phyloP scores from a whole-genome alignment of 2,329 filamentous ascomycete genomes.

The Aspergillus fructus region DNA sequence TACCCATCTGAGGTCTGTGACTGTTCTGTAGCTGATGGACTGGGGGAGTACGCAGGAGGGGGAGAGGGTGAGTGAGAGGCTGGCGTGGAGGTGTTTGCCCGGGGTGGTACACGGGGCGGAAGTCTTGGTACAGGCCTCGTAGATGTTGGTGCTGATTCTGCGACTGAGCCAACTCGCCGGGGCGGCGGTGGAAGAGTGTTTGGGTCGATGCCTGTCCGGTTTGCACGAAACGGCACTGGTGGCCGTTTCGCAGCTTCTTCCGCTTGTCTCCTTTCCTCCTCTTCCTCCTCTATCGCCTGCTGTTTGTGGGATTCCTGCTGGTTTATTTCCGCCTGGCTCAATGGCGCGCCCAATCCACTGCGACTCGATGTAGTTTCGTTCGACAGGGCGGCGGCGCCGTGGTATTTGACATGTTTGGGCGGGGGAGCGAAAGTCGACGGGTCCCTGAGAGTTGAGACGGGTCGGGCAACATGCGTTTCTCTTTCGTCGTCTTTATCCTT shows the following conservation, averaged over 20 bases:
- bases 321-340: slow-evolving; percentile 40
- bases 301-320: slow-evolving; percentile 28
- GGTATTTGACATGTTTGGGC: slow-evolving; percentile 63
- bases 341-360: slow-evolving; percentile 44
- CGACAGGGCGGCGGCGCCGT: slow-evolving; percentile 45
- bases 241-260: slow-evolving; percentile 40
- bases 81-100: slow-evolving; percentile 56
- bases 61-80: slow-evolving; percentile 44
- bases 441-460: slow-evolving; percentile 71
- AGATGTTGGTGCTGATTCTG: slow-evolving; percentile 24
- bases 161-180: slow-evolving; percentile 41
- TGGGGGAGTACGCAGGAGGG: slow-evolving; percentile 49
- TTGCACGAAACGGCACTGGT: slow-evolving; percentile 64
- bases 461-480: slow-evolving; percentile 56
- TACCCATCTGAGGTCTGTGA: slow-evolving; percentile 35
- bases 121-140: slow-evolving; percentile 49
- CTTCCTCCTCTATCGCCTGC: slow-evolving; percentile 15
- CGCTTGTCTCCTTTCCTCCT: slow-evolving; percentile 16
- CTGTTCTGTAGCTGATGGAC: slow-evolving; percentile 25
- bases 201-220: slow-evolving; percentile 71
- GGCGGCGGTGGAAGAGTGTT: slow-evolving; percentile 71
- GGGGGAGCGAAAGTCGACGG: slow-evolving; percentile 77
- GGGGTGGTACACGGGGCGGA: slow-evolving; percentile 70
- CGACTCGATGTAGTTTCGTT: slow-evolving; percentile 47
- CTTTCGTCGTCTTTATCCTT: slow-evolving; percentile 46